Percentiles rank a stretch among this genome's conserved stretches.
These are phyloP conservation scores for Phytopythium montanum DNA, from an alignment of 352 stramenopile species.

Conservation along the genomic window DNA sequence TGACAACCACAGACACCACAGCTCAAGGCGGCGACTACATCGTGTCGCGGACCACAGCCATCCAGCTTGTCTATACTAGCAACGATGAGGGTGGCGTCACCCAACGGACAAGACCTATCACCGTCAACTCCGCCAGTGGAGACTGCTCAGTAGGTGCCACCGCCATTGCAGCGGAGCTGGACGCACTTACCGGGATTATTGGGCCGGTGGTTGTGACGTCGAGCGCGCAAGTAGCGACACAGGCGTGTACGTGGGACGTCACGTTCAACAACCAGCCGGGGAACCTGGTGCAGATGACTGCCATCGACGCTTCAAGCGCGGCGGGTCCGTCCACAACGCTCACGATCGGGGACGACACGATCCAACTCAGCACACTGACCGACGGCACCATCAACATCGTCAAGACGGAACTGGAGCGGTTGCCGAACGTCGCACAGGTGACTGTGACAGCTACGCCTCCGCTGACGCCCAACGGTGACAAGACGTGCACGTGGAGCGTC, in stretches of 20 bases:
- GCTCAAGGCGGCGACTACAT: constrained; percentile 82
- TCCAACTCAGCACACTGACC: constrained; percentile 64
- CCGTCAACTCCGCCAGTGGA: constrained; percentile 72
- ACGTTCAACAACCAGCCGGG: constrained; percentile 89
- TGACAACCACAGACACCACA: constrained; percentile 90
- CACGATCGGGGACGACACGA: constrained; percentile 78
- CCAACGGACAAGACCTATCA: constrained; percentile 73
- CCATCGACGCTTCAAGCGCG: constrained; percentile 40
- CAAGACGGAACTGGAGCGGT: constrained; percentile 91
- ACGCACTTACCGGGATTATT: constrained; percentile 32
- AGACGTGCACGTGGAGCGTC: constrained; percentile 89
- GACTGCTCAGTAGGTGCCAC: constrained; percentile 76
- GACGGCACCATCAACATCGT: constrained; percentile 92
- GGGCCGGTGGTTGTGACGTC: constrained; percentile 48
- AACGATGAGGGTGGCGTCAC: constrained; percentile 44
- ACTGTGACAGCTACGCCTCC: constrained; percentile 66
- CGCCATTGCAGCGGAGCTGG: constrained; percentile 48
- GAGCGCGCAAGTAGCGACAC: constrained; percentile 39
- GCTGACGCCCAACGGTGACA: constrained; percentile 28
- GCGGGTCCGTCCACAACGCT: constrained; percentile 30
- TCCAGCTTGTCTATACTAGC: constrained; percentile 87
- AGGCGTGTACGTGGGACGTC: constrained; percentile 85
- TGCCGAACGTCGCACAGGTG: constrained; percentile 89
- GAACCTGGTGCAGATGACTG: constrained; percentile 78
- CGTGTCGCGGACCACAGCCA: constrained; percentile 81